A percentile compares a stretch with the other conserved stretches of the same genome.
These are phyloP conservation scores for Talaromyces sp. DNA, from an alignment of 2,329 filamentous ascomycete species.

Conservation along the genomic window DNA sequence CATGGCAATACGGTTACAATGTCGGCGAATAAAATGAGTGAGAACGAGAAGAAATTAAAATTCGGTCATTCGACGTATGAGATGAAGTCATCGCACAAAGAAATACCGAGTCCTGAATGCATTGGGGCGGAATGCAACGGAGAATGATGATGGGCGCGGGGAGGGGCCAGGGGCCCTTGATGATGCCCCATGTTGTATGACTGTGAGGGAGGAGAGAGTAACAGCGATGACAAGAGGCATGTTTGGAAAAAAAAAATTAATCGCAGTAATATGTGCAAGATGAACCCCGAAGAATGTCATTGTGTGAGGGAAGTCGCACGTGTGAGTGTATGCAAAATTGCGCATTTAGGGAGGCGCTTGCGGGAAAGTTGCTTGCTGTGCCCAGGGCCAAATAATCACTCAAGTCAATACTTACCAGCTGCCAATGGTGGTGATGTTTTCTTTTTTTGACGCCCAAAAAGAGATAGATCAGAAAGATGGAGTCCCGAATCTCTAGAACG, in stretches of 20 bases:
- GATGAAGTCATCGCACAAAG: conserved; percentile 9
- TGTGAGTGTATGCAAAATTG: conserved; percentile 6
- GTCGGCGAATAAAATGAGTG: conserved; percentile 2
- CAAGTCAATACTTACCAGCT: conserved; percentile 22
- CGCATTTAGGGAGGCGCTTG: conserved; percentile 7
- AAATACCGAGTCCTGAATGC: background rate
- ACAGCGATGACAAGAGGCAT: background rate
- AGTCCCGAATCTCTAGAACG: conserved; percentile 30
- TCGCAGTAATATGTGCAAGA: background rate
- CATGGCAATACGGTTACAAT: background rate
- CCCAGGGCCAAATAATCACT: no score
- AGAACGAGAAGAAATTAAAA: background rate
- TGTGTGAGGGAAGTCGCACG: background rate
- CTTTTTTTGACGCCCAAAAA: conserved; percentile 32
- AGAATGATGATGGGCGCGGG: conserved; percentile 9
- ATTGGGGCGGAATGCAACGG: conserved; percentile 16
- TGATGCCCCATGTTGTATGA: conserved; percentile 4
- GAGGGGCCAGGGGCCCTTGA: conserved; percentile 12
- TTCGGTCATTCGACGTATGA: background rate
- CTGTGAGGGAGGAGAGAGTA: background rate
- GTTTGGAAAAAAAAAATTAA: background rate
- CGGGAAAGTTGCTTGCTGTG: background rate
- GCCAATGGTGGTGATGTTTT: conserved; percentile 25
- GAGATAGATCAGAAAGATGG: conserved; percentile 29
- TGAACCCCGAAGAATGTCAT: background rate